Evolutionary conservation across 2,329 filamentous ascomycete species (phyloP), one percentile per base, ranked within the genome.

Genomic region (Elsinoe batatas): DNA sequence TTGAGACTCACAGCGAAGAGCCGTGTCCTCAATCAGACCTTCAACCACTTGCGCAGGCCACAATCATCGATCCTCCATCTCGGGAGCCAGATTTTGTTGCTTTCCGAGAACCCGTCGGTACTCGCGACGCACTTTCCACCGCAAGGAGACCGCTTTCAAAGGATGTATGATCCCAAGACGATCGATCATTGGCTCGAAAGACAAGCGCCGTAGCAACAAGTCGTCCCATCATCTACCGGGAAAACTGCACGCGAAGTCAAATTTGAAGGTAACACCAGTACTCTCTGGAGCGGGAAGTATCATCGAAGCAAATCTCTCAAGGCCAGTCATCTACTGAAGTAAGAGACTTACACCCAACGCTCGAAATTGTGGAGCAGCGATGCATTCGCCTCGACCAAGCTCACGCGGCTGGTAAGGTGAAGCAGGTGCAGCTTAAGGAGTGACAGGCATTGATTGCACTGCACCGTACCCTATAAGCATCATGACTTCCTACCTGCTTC

Each of bases 291-390:
- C 33, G 38, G 3, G 53, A 55, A 37, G 0, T 38, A n/a, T 33
- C 53, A n/a, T 55, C 53, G 5, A 55, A 43, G 18, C 46, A 8
- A 36, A 90, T 93, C 6, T 84, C 83, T 0, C 83, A 88, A 58
- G 84, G 90, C 0, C 86, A 95, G 61, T 75, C 95, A 0, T 81
- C 88, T 0, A 82, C 83, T 0, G 89, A 95, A 63, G 86, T 94
- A 0, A 89, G 89, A 57, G 83, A 83, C 0, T 93, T 93, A 3
- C 95, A 95, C 63, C 83, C 84, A 0, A 89, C 87, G 0, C 71
- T 96, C 0, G 84, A 89, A 0, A 88, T 93, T 82, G 87, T 95
- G 0, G 91, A 97, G 66, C 82, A 80, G 20, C 89, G 93, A 62
- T 91, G 89, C 62, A 91, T 94, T 0, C 85, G 94, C 54, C 84